phyloP scores from a whole-genome alignment of 1,284 basidiomycete species.

The Marasmius oreades region DNA sequence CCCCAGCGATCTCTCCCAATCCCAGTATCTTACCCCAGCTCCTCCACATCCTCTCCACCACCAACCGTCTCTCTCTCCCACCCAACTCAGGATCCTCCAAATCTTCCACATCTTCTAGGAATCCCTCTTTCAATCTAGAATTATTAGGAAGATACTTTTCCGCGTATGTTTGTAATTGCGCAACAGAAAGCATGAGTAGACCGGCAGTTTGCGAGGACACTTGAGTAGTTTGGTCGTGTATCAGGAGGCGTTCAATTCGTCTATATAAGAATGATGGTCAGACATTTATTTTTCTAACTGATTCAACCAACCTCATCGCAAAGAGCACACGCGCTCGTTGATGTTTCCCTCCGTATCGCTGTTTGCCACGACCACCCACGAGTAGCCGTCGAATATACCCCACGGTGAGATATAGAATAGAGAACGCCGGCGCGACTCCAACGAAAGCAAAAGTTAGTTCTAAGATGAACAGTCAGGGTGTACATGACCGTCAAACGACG shows the following conservation, averaged over 20 bases:
- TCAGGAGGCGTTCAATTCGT: constrained; percentile 71
- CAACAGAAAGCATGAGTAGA: constrained; percentile 69
- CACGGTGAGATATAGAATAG: constrained; percentile 71
- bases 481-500: no score
- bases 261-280: constrained; percentile 30
- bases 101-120: constrained; percentile 83
- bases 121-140: constrained; percentile 68
- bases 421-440: constrained; percentile 88
- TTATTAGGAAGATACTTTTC: constrained; percentile 48
- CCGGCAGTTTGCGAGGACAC: constrained; percentile 64
- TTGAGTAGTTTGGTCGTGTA: constrained; percentile 37
- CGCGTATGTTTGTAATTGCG: constrained; percentile 63
- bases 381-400: constrained; percentile 51
- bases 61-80: constrained; percentile 67
- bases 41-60: constrained; percentile 90
- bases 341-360: constrained; percentile 50
- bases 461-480: background rate
- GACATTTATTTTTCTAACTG: background rate
- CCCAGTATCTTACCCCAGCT: constrained; percentile 70
- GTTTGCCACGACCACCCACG: constrained; percentile 42
- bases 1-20: constrained; percentile 36
- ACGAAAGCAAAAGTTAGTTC: constrained; percentile 97
- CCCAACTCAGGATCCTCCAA: constrained; percentile 74
- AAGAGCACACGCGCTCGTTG: constrained; percentile 53
- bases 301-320: constrained; percentile 55